These are phyloP conservation scores for Salix udensis DNA, from an alignment of 345 rosid species.

Conservation along the genomic window DNA sequence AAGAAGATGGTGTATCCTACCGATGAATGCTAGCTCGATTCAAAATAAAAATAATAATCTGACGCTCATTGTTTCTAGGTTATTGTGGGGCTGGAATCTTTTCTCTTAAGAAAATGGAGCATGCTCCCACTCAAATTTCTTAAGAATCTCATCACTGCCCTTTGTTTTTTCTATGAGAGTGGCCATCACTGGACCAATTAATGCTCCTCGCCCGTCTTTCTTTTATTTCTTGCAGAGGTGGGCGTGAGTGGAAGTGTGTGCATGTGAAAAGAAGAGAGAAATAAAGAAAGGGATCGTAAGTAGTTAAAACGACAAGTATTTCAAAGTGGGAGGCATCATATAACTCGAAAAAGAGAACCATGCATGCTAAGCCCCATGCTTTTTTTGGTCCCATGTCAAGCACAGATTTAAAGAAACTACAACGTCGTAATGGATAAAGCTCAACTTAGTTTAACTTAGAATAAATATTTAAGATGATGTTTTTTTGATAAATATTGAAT, in stretches of 20 bases:
- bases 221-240: slow-evolving; percentile 22
- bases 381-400: slow-evolving; percentile 23
- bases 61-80: slow-evolving; percentile 13
- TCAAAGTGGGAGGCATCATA: slow-evolving; percentile 44
- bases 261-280: slow-evolving; percentile 45
- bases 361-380: slow-evolving; percentile 29
- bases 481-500: too few species aligned
- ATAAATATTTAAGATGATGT: too few species aligned
- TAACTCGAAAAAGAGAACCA: slow-evolving; percentile 22
- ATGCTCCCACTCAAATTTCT: slow-evolving; percentile 24
- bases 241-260: slow-evolving; percentile 16
- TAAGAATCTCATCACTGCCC: slow-evolving; percentile 24
- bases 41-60: background rate
- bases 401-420: background rate
- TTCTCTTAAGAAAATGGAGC: slow-evolving; percentile 22
- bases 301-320: slow-evolving; percentile 2
- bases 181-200: slow-evolving; percentile 40
- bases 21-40: background rate
- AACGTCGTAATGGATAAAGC: background rate
- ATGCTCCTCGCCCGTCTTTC: slow-evolving; percentile 22
- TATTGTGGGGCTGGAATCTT: slow-evolving; percentile 37
- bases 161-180: slow-evolving; percentile 25
- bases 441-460: too few species aligned
- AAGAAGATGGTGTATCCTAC: slow-evolving; percentile 13
- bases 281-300: slow-evolving; percentile 1